Conservation (phyloP, 139 green algal genomes). For the Auxenochlorella protothecoides region DNA sequence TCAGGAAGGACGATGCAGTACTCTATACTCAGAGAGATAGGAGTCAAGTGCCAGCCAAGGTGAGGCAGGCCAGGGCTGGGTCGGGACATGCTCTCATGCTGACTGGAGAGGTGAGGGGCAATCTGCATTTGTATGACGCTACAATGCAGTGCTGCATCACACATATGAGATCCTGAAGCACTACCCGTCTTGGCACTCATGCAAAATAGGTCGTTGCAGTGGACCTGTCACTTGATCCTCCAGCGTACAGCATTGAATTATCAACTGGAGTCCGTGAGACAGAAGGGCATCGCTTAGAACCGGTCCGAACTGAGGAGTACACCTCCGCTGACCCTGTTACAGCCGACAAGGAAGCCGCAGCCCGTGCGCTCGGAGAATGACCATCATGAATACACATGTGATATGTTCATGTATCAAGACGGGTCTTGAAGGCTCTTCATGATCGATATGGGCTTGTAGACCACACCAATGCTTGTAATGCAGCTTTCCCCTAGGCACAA, state of each 20-base stretch:
- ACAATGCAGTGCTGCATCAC: neutral
- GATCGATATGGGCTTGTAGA: too few relatives aligned
- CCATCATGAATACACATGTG: too few relatives aligned
- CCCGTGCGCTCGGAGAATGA: too few relatives aligned
- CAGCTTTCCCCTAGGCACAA: too few relatives aligned
- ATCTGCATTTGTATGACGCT: neutral
- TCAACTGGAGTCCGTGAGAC: constrained; percentile 4
- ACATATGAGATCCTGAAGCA: neutral
- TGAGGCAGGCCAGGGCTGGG: neutral
- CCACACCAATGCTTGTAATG: too few relatives aligned
- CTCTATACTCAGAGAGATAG: constrained; percentile 7
- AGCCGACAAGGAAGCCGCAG: too few relatives aligned
- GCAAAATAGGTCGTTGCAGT: constrained; percentile 4
- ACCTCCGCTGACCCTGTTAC: too few relatives aligned
- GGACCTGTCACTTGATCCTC: constrained; percentile 11
- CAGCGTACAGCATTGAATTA: constrained; percentile 17
- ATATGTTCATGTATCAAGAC: too few relatives aligned
- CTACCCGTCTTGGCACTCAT: neutral
- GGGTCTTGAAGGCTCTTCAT: too few relatives aligned
- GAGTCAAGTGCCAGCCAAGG: neutral
- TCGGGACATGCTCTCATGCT: too few relatives aligned
- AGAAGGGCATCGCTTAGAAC: constrained; percentile 3
- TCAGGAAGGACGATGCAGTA: constrained; percentile 6
- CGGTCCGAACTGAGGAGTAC: too few relatives aligned
- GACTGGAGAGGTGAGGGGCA: too few relatives aligned